Evolutionary conservation across 2,329 filamentous ascomycete species (phyloP).

Genomic region (Paraconiothyrium brasiliense): DNA sequence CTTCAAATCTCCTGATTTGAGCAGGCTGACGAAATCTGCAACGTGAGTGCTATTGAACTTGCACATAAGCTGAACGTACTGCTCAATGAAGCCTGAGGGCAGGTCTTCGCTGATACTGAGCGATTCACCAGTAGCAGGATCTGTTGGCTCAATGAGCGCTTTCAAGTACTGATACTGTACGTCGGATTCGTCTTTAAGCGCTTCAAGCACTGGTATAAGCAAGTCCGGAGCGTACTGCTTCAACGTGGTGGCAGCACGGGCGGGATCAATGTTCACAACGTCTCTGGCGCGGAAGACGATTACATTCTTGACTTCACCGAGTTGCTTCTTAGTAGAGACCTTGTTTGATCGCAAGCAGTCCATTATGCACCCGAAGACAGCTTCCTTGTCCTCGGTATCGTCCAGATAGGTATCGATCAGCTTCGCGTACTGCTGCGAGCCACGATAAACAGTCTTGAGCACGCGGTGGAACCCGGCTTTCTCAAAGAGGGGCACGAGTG

Average conservation of each 20-base stretch:
- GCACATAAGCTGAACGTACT: slow-evolving; percentile 92
- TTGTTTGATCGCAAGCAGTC: slow-evolving; percentile 75
- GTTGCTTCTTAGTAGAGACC: slow-evolving; percentile 73
- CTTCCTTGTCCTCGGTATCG: slow-evolving; percentile 77
- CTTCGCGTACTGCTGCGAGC: slow-evolving; percentile 80
- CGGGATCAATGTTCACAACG: slow-evolving; percentile 73
- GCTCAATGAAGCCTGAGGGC: slow-evolving; percentile 74
- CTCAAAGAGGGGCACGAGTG: slow-evolving; percentile 79
- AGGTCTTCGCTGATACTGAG: slow-evolving; percentile 36
- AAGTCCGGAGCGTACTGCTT: slow-evolving; percentile 69
- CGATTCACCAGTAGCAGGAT: slow-evolving; percentile 38
- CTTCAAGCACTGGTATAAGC: slow-evolving; percentile 71
- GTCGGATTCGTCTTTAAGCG: slow-evolving; percentile 67
- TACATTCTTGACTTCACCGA: slow-evolving; percentile 73
- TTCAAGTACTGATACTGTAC: slow-evolving; percentile 80
- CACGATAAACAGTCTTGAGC: slow-evolving; percentile 85
- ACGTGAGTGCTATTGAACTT: slow-evolving; percentile 83
- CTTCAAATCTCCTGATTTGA: slow-evolving; percentile 80
- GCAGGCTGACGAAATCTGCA: slow-evolving; percentile 79
- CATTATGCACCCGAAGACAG: slow-evolving; percentile 80
- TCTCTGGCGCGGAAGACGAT: slow-evolving; percentile 72
- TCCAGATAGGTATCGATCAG: slow-evolving; percentile 85
- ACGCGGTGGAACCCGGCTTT: slow-evolving; percentile 89
- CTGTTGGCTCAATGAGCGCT: slow-evolving; percentile 74
- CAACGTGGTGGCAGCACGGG: slow-evolving; percentile 71